Percentiles rank a stretch among this genome's conserved stretches.
phyloP scores from a whole-genome alignment of 176 grass and related monocot species.

The barley (Hordeum vulgare) region MorexV3_pseudomolecules_assembly NC_058522.1:421342049-421342548 shows the following conservation, averaged over 20 bases:
- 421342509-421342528: too few species aligned
- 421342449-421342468: slow-evolving; percentile 20
- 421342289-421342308: slow-evolving; percentile 28
- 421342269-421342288: slow-evolving; percentile 81
- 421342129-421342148: slow-evolving; percentile 30
- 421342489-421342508: too few species aligned
- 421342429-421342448: not conserved
- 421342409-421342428: slow-evolving; percentile 35
- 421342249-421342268: slow-evolving; percentile 20
- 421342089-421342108: slow-evolving; percentile 21
- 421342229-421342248: not conserved
- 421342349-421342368: slow-evolving; percentile 36
- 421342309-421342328: slow-evolving; percentile 54
- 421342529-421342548: too few species aligned
- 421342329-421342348: slow-evolving; percentile 20
- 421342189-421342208: slow-evolving; percentile 26
- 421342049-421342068: not conserved
- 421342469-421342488: slow-evolving; percentile 29
- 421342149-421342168: slow-evolving; percentile 45
- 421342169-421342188: slow-evolving; percentile 45
- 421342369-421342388: slow-evolving; percentile 53
- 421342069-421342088: slow-evolving; percentile 19
- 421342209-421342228: not conserved
- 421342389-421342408: slow-evolving; percentile 42
- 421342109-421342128: slow-evolving; percentile 8